Base-by-base conservation (phyloP, 2,329 filamentous ascomycete genomes). In the Stylonectria norvegica region DNA sequence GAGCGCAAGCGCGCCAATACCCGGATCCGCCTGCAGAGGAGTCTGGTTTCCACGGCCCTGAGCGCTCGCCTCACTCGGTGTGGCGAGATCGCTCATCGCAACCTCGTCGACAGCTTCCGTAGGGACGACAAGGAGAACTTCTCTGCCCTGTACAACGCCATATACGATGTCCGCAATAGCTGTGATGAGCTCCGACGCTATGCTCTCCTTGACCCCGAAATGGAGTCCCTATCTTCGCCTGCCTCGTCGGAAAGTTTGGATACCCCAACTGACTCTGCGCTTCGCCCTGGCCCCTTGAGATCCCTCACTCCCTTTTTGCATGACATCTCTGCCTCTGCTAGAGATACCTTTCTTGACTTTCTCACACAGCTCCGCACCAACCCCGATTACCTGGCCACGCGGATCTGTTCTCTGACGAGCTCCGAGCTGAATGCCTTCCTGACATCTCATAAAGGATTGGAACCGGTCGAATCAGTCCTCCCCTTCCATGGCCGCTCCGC, bases 321-420 rank as follows among this genome's bases (percentile, higher is more conserved):
- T 60, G 82, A 89, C 57, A 78, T 97, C 35, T 86, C 89, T 36
- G 72, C 79, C 41, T 81, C 85, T 47, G 81, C 88, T 40, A 76
- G 87, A 59, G 80, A 88, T 46, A 80, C 83, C 30, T 79, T 96
- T 43, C 62, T 96, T 43, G 79, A 81, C 47, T 91, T 97, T 58
- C 69, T 97, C 54, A 83, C 80, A 34, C 80, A 88, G 64, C 78
- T 96, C 48, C 82, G 91, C 54, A 89, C 85, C 48, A 90, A 95
- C 62, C 83, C 89, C 25, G 83, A 90, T 57, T 97, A 94, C 65
- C 65, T 98, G 63, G 88, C 91, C 57, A 82, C 86, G 49, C 81
- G 90, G 50, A 76, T 98, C 50, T 82, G 81, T 61, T 81, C 79
- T 56, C 72, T 98, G 52, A 83, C 82, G 40, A 79, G 83, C 43